A percentile compares a stretch with the other conserved stretches of the same genome.
Evolutionary conservation across 371 early-diverging fungal genomes (phyloP).

Genomic region (Mucor mucedo): DNA sequence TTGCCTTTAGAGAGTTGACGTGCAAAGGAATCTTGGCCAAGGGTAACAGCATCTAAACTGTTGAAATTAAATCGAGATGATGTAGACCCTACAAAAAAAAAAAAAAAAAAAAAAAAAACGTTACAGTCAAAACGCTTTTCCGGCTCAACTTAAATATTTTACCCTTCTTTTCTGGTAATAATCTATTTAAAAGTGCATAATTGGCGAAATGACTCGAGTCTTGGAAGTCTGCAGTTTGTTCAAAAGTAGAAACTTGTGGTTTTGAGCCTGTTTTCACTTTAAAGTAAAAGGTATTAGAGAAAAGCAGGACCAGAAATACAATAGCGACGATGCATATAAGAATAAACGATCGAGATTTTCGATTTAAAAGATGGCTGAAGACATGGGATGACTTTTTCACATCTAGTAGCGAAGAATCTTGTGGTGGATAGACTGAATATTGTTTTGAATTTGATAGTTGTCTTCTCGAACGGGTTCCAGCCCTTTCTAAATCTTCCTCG

Average conservation of each 20-base stretch:
- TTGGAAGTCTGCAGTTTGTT: conserved; percentile 1
- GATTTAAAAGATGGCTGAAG: background rate
- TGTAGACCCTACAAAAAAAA: background rate
- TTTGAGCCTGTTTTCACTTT: background rate
- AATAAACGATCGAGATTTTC: background rate
- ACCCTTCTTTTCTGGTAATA: conserved; percentile 26
- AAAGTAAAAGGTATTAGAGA: background rate
- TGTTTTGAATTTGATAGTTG: conserved; percentile 15
- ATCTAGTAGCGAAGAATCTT: background rate
- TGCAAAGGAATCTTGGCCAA: conserved; percentile 1
- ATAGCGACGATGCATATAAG: background rate
- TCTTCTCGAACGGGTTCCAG: conserved; percentile 32
- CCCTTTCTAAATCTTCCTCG: conserved; percentile 32
- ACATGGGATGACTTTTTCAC: background rate
- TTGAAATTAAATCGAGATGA: conserved; percentile 1
- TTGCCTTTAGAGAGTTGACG: conserved; percentile 5
- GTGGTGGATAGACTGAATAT: conserved; percentile 18
- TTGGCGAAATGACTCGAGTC: conserved; percentile 40
- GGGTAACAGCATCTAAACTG: background rate
- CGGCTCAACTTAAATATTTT: background rate
- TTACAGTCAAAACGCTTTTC: background rate
- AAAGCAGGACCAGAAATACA: conserved; percentile 1
- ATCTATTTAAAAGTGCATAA: conserved; percentile 32
- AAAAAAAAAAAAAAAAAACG: background rate
- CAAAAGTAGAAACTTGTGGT: background rate